phyloP scores from a whole-genome alignment of 352 stramenopile species.

The Pythium aristosporum region DNA sequence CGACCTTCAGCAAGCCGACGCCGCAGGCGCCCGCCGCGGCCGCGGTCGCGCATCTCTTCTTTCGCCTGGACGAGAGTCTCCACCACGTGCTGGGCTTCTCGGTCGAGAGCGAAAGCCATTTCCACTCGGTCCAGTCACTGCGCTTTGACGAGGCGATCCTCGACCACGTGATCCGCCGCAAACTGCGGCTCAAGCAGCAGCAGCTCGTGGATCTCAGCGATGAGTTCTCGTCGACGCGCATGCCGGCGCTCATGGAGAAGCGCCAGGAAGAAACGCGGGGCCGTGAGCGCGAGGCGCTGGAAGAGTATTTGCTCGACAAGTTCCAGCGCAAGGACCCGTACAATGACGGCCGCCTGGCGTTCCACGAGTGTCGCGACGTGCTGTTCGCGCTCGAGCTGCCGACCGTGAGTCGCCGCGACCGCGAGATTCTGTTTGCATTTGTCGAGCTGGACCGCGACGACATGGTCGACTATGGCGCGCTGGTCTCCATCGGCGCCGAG shows the following conservation, averaged over 20 bases:
- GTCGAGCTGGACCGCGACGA: constrained; percentile 52
- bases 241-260: constrained; percentile 40
- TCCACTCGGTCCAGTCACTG: constrained; percentile 42
- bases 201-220: constrained; percentile 51
- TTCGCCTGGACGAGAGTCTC: constrained; percentile 44
- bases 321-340: constrained; percentile 65
- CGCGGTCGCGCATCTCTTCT: constrained; percentile 59
- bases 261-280: constrained; percentile 38
- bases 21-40: constrained; percentile 32
- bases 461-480: constrained; percentile 52
- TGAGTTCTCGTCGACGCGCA: constrained; percentile 60
- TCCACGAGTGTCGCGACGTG: constrained; percentile 45
- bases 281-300: constrained; percentile 39
- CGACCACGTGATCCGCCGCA: constrained; percentile 55
- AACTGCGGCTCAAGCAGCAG: constrained; percentile 43
- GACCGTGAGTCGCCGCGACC: constrained; percentile 24
- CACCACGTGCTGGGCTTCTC: constrained; percentile 52
- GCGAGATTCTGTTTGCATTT: constrained; percentile 57
- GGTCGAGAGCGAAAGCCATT: constrained; percentile 62
- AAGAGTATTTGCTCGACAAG: constrained; percentile 58
- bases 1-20: constrained; percentile 68
- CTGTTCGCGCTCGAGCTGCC: constrained; percentile 42
- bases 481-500: constrained; percentile 47
- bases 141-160: constrained; percentile 58
- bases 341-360: constrained; percentile 56